A percentile compares a stretch with the other conserved stretches of the same genome.
These are phyloP conservation scores for Trichosporon coremiiforme DNA, from an alignment of 1,284 basidiomycete species.

Conservation along the genomic window DNA sequence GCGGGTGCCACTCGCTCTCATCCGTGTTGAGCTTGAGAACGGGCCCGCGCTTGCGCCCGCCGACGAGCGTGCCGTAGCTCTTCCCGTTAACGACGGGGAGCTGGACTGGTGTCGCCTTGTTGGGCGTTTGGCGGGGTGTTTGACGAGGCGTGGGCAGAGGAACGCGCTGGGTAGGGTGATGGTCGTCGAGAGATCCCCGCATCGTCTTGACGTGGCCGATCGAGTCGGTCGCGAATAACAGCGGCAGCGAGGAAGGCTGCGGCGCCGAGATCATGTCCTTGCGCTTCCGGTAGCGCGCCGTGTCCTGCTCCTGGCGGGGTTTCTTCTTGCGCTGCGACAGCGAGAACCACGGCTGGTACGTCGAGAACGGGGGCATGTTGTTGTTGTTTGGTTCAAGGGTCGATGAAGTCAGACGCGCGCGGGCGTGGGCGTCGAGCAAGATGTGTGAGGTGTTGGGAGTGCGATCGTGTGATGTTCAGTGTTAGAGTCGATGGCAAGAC, in stretches of 20 bases:
- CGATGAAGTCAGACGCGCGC: neutral
- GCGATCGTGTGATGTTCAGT: conserved; percentile 1
- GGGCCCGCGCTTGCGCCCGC: neutral
- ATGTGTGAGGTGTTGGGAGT: neutral
- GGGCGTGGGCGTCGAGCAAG: neutral
- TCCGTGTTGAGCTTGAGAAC: neutral
- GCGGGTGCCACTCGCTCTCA: neutral
- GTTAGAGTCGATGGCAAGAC: neutral
- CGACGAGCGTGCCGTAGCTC: conserved; percentile 1
- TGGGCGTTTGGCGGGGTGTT: neutral
- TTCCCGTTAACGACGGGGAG: neutral
- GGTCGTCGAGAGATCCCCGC: neutral
- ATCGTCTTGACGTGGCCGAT: neutral
- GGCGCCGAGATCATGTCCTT: conserved; percentile 14
- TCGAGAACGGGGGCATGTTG: conserved; percentile 4
- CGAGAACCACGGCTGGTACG: neutral
- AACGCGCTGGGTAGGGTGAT: too few species aligned
- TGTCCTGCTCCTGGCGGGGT: neutral
- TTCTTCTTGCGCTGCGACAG: conserved; percentile 7
- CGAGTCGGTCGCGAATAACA: conserved; percentile 9
- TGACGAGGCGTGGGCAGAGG: neutral
- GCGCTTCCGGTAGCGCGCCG: neutral
- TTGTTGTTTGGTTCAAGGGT: neutral
- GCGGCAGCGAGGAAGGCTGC: conserved; percentile 10
- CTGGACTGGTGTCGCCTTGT: neutral